These are phyloP conservation scores for Solanum paucissectum DNA, from an alignment of 257 asterid genomes.

Conservation along the genomic window DNA sequence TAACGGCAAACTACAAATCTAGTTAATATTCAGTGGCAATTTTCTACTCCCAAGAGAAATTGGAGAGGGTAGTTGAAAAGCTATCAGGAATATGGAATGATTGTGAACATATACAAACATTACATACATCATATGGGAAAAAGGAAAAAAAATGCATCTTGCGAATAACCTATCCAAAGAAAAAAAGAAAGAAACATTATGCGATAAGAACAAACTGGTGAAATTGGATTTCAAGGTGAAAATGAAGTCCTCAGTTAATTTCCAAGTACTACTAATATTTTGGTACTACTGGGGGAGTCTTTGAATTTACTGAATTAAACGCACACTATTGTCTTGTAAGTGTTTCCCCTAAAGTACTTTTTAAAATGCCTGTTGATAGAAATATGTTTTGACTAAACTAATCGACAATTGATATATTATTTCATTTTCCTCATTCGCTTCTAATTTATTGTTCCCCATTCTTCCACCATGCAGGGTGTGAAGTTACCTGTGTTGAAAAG, in stretches of 20 bases:
- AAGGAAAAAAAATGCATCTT: background rate
- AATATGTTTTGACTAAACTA: background rate
- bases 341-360: background rate
- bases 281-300: background rate
- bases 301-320: background rate
- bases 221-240: background rate
- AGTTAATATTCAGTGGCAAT: background rate
- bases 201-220: background rate
- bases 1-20: background rate
- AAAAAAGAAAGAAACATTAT: background rate
- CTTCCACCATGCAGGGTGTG: constrained; percentile 39
- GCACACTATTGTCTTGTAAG: background rate
- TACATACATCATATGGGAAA: background rate
- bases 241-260: background rate
- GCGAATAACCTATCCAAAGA: background rate
- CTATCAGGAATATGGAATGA: background rate
- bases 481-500: constrained; percentile 35
- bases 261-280: background rate
- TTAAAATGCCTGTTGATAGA: background rate
- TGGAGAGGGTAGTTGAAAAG: background rate
- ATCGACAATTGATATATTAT: background rate
- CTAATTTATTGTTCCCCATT: background rate
- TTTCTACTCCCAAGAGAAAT: background rate
- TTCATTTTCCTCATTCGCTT: background rate
- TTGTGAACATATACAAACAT: background rate